These are phyloP conservation scores for Sedum album DNA, from an alignment of 164 flowering plant species.

Conservation along the genomic window DNA sequence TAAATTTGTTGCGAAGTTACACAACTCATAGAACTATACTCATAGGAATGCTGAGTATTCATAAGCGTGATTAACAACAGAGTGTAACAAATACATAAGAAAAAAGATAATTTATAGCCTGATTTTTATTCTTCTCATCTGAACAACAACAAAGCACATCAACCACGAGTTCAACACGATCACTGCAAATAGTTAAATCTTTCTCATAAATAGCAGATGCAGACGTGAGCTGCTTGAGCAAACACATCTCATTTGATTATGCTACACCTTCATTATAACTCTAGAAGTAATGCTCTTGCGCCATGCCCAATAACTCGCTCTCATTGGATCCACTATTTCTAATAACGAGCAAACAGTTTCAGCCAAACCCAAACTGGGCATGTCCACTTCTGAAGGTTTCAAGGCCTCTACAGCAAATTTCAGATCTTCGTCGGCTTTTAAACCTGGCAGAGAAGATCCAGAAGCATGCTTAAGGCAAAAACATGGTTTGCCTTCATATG, in stretches of 20 bases:
- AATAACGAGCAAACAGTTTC: conserved; percentile 48
- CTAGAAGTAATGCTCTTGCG: conserved; percentile 50
- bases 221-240: background rate
- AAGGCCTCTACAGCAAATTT: conserved; percentile 37
- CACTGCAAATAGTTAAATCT: background rate
- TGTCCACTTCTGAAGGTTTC: conserved; percentile 20
- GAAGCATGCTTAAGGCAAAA: conserved; percentile 66
- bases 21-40: no score
- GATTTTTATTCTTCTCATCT: no score
- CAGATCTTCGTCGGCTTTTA: conserved; percentile 48
- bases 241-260: background rate
- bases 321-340: conserved; percentile 57
- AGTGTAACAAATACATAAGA: no score
- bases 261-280: conserved; percentile 7
- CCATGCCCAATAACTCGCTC: conserved; percentile 86
- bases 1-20: no score
- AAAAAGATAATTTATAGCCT: no score
- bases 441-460: conserved; percentile 72
- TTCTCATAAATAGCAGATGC: conserved; percentile 18
- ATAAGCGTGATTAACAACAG: no score
- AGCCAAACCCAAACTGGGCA: conserved; percentile 30
- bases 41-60: no score
- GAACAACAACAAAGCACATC: conserved; percentile 18
- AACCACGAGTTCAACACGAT: background rate
- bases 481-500: conserved; percentile 23